Evolutionary conservation across 164 flowering plant genomes (phyloP).

Genomic region (Nelumbo lutea): DNA sequence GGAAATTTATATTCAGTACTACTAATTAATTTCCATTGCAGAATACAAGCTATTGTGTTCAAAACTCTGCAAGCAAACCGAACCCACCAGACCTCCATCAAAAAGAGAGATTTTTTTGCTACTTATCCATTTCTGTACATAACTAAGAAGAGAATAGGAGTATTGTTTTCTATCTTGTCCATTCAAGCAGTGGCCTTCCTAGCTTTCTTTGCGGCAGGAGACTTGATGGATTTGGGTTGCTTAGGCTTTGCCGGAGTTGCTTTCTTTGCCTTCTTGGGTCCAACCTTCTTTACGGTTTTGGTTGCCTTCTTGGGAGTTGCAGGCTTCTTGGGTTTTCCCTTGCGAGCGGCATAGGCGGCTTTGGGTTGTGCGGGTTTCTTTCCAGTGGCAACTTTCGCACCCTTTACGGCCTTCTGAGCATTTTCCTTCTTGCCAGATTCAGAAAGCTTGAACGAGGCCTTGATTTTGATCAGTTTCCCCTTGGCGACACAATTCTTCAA

Average conservation of each 20-base stretch:
- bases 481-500: slow-evolving; percentile 53
- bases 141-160: too few relatives aligned
- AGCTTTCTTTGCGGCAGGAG: slow-evolving; percentile 54
- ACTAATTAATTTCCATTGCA: too few relatives aligned
- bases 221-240: slow-evolving; percentile 61
- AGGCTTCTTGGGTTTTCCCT: slow-evolving; percentile 9
- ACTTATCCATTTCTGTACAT: too few relatives aligned
- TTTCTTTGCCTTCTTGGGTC: slow-evolving; percentile 32
- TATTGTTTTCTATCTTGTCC: neutral
- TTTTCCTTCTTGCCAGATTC: slow-evolving; percentile 34
- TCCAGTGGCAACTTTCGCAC: neutral
- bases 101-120: too few relatives aligned
- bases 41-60: too few relatives aligned
- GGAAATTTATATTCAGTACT: too few relatives aligned
- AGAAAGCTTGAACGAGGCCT: slow-evolving; percentile 70
- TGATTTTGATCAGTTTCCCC: slow-evolving; percentile 63
- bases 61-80: too few relatives aligned
- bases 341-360: slow-evolving; percentile 8
- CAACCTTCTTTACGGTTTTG: slow-evolving; percentile 27
- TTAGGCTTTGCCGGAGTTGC: slow-evolving; percentile 43
- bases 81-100: too few relatives aligned
- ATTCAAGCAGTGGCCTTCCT: slow-evolving; percentile 29
- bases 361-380: slow-evolving; percentile 6
- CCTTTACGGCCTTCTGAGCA: neutral
- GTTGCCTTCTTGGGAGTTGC: slow-evolving; percentile 12